These are phyloP conservation scores for Calonectria henricotiae DNA, from an alignment of 2,329 filamentous ascomycete genomes.

Conservation along the genomic window DNA sequence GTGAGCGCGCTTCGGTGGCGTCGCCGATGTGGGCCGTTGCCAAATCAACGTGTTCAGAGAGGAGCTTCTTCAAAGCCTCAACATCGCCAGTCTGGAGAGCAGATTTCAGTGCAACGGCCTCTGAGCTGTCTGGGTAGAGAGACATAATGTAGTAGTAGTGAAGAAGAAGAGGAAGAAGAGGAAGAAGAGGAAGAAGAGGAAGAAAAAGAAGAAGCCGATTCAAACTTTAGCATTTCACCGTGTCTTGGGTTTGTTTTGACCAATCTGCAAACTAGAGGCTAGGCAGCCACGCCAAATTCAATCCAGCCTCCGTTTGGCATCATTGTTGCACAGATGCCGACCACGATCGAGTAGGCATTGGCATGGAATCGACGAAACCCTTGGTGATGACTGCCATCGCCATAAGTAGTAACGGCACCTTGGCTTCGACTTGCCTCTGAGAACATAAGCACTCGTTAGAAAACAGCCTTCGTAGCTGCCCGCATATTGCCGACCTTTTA, in stretches of 20 bases:
- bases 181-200: neutral
- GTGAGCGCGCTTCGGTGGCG: neutral
- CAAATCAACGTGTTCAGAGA: neutral
- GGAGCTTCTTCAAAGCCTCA: neutral
- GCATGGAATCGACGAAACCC: too few species aligned
- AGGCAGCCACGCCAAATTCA: neutral
- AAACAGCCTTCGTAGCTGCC: too few species aligned
- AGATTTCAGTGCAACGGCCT: neutral
- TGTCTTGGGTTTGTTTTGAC: neutral
- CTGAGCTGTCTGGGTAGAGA: neutral
- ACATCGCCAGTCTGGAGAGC: conserved; percentile 1
- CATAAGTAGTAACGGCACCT: too few species aligned
- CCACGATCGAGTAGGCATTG: too few species aligned
- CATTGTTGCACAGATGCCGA: too few species aligned
- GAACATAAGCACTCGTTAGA: too few species aligned
- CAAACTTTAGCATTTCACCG: neutral
- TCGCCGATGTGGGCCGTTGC: conserved; percentile 7
- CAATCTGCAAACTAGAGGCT: neutral
- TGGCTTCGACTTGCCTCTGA: too few species aligned
- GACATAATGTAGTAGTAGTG: neutral
- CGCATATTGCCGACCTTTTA: too few species aligned
- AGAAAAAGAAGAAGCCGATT: too few species aligned
- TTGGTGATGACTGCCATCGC: too few species aligned
- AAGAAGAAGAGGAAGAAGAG: neutral
- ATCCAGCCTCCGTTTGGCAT: too few species aligned